These are phyloP conservation scores for Protomyces inundatus DNA, from an alignment of 1,139 yeast species.

Conservation along the genomic window DNA sequence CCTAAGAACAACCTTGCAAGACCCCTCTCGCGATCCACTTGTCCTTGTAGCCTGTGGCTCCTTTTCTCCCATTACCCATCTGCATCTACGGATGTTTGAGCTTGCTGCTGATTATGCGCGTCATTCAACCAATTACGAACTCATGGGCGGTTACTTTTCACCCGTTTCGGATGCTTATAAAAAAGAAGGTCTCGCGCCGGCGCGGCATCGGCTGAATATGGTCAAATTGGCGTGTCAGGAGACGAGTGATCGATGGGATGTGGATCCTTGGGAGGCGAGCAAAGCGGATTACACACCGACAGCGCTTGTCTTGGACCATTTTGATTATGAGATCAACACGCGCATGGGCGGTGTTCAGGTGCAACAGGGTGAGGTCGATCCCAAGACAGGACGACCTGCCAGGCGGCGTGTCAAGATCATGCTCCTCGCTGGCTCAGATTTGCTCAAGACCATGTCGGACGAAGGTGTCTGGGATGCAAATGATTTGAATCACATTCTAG, in stretches of 20 bases:
- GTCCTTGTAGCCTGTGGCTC: constrained; percentile 97
- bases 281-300: constrained; percentile 90
- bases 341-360: constrained; percentile 81
- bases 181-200: constrained; percentile 86
- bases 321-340: constrained; percentile 88
- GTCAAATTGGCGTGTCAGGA: constrained; percentile 97
- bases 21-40: constrained; percentile 75
- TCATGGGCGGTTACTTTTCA: constrained; percentile 94
- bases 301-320: constrained; percentile 91
- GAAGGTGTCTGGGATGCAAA: constrained; percentile 98
- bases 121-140: constrained; percentile 90
- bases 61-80: constrained; percentile 88
- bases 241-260: constrained; percentile 96
- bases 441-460: constrained; percentile 98
- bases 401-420: constrained; percentile 63
- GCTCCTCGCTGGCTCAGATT: constrained; percentile 96
- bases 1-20: constrained; percentile 63
- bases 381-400: constrained; percentile 36
- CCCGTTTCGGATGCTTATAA: constrained; percentile 93
- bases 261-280: constrained; percentile 97
- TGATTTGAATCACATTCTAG: constrained; percentile 86
- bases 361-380: constrained; percentile 47
- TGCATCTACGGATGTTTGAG: constrained; percentile 94
- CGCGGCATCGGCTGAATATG: constrained; percentile 90
- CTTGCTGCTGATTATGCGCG: constrained; percentile 95